phyloP scores from a whole-genome alignment of 805 yeast genomes.

The Candida michaelii region DNA sequence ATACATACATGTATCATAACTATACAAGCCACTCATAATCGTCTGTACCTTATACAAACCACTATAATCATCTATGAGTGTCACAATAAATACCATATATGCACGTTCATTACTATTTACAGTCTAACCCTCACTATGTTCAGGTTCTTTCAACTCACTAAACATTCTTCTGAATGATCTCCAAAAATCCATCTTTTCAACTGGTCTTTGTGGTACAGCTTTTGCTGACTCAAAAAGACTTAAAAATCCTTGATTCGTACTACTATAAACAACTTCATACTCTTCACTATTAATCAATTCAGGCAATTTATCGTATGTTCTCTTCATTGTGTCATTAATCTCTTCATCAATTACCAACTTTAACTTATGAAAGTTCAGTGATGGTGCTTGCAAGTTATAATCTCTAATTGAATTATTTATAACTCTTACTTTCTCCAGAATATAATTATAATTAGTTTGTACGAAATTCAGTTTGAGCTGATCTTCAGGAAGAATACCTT shows the following conservation, averaged over 20 bases:
- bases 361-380: conserved; percentile 37
- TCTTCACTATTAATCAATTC: conserved; percentile 10
- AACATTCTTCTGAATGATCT: conserved; percentile 30
- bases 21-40: too few relatives aligned
- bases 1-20: too few relatives aligned
- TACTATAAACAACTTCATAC: conserved; percentile 6
- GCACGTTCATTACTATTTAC: background rate
- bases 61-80: too few relatives aligned
- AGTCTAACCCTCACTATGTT: background rate
- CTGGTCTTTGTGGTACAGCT: conserved; percentile 18
- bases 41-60: too few relatives aligned
- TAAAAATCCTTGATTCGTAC: conserved; percentile 16
- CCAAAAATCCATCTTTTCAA: conserved; percentile 27
- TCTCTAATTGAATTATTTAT: conserved; percentile 28
- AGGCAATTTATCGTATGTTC: conserved; percentile 9
- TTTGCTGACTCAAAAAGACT: conserved; percentile 15
- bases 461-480: conserved; percentile 1
- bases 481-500: conserved; percentile 14
- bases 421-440: conserved; percentile 21
- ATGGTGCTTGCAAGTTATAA: conserved; percentile 42
- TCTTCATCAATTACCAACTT: conserved; percentile 32
- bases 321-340: conserved; percentile 18
- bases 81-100: too few relatives aligned
- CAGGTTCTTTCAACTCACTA: conserved; percentile 2
- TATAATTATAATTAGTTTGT: conserved; percentile 15